phyloP scores from a whole-genome alignment of 2,329 filamentous ascomycete species.

The Claviceps citrina region DNA sequence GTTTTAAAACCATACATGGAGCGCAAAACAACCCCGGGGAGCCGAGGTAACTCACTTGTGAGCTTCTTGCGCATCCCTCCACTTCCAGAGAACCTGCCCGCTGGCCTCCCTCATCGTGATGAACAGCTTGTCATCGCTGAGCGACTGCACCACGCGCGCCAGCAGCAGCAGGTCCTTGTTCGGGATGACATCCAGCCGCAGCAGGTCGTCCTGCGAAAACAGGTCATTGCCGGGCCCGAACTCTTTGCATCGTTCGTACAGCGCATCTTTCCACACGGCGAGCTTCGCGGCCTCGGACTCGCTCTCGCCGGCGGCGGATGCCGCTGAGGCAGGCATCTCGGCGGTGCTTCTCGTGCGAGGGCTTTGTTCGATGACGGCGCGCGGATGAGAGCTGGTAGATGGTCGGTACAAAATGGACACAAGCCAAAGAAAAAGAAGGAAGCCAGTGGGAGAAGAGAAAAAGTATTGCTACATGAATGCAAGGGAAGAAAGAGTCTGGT shows the following conservation, averaged over 20 bases:
- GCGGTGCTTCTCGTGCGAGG: background rate
- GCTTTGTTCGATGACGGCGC: background rate
- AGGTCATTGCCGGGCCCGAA: slow-evolving; percentile 31
- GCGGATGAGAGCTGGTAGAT: background rate
- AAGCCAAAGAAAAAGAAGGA: background rate
- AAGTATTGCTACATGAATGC: background rate
- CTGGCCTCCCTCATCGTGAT: slow-evolving; percentile 27
- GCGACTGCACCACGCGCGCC: slow-evolving; percentile 38
- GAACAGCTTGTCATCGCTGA: slow-evolving; percentile 46
- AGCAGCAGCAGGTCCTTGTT: slow-evolving; percentile 39
- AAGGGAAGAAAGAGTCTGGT: background rate
- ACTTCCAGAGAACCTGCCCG: slow-evolving; percentile 35
- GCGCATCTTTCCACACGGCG: slow-evolving; percentile 36
- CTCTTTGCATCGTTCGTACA: slow-evolving; percentile 41
- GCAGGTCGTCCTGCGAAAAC: slow-evolving; percentile 44
- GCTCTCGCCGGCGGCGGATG: slow-evolving; percentile 12
- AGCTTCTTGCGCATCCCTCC: slow-evolving; percentile 43
- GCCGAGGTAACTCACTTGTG: slow-evolving; percentile 44
- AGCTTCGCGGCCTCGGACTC: slow-evolving; percentile 28
- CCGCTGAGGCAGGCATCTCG: slow-evolving; percentile 16
- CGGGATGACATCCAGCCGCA: slow-evolving; percentile 41
- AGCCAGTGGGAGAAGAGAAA: background rate
- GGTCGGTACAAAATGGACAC: background rate
- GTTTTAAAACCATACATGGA: no score
- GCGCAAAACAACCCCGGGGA: no score